A percentile compares a stretch with the other conserved stretches of the same genome.
Conservation (phyloP, 2,329 filamentous ascomycete genomes). For the Curvularia lunata region DNA sequence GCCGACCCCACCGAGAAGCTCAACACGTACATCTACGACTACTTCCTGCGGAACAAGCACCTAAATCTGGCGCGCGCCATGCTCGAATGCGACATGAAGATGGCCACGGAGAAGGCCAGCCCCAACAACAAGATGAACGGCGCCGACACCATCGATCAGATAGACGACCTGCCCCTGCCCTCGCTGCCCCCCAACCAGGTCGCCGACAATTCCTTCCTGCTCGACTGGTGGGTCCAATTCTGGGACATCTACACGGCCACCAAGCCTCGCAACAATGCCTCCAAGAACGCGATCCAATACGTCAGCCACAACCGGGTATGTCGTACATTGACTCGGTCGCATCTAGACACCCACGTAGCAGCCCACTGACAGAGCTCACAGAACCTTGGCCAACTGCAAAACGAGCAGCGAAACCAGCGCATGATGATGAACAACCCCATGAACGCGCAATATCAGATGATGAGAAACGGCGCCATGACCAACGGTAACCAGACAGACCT, state of each 20-base stretch:
- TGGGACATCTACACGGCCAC: conserved; percentile 94
- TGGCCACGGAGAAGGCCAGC: conserved; percentile 65
- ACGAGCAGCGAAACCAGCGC: conserved; percentile 70
- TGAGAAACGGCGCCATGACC: conserved; percentile 63
- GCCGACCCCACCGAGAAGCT: conserved; percentile 61
- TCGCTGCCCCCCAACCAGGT: conserved; percentile 66
- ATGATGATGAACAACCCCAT: conserved; percentile 71
- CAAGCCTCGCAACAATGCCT: conserved; percentile 59
- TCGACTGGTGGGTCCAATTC: conserved; percentile 97
- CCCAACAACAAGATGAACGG: conserved; percentile 71
- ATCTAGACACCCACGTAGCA: neutral
- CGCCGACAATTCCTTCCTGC: conserved; percentile 81
- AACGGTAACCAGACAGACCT: conserved; percentile 67
- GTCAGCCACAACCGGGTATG: conserved; percentile 82
- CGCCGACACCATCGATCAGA: conserved; percentile 75
- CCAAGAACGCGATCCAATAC: conserved; percentile 66
- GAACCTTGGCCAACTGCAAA: conserved; percentile 73
- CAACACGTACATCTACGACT: conserved; percentile 91
- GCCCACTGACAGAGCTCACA: conserved; percentile 44
- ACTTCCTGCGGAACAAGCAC: conserved; percentile 86
- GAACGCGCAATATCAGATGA: conserved; percentile 61
- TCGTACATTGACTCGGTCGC: conserved; percentile 13
- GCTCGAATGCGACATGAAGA: conserved; percentile 58
- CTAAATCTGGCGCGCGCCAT: conserved; percentile 77
- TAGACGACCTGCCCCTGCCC: conserved; percentile 82